Evolutionary conservation across 495 filamentous ascomycete genomes (phyloP).

Genomic region (Copromyces sp.): DNA sequence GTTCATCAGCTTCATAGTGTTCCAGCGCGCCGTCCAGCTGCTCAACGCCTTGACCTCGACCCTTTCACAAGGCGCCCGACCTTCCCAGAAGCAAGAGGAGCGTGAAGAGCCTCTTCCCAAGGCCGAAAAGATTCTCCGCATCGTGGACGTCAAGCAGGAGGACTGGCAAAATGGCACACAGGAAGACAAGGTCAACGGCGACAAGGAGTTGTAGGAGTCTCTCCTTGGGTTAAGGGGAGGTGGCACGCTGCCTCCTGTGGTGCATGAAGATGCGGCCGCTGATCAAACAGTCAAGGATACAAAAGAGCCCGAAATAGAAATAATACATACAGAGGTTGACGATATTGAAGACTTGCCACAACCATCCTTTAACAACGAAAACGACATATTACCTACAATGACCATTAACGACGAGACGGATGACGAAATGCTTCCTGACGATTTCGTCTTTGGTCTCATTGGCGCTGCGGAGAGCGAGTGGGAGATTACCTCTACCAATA

Average conservation of each 20-base stretch:
- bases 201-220: not conserved
- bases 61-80: not conserved
- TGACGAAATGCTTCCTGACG: not conserved
- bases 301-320: not conserved
- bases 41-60: not conserved
- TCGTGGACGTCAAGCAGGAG: not conserved
- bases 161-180: not conserved
- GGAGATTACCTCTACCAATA: too few relatives aligned
- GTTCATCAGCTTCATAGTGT: conserved; percentile 17
- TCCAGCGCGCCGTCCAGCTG: not conserved
- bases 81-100: not conserved
- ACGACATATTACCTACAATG: not conserved
- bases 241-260: not conserved
- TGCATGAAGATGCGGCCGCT: not conserved
- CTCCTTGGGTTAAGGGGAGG: not conserved
- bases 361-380: not conserved
- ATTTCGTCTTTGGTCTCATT: too few relatives aligned
- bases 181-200: not conserved
- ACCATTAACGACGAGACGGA: not conserved
- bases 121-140: not conserved
- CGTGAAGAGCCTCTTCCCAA: not conserved
- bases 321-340: not conserved
- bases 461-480: too few relatives aligned
- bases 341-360: not conserved
- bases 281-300: not conserved